phyloP scores from a whole-genome alignment of 1,139 yeast species.

The Hemisphaericaspora subhashii region DNA sequence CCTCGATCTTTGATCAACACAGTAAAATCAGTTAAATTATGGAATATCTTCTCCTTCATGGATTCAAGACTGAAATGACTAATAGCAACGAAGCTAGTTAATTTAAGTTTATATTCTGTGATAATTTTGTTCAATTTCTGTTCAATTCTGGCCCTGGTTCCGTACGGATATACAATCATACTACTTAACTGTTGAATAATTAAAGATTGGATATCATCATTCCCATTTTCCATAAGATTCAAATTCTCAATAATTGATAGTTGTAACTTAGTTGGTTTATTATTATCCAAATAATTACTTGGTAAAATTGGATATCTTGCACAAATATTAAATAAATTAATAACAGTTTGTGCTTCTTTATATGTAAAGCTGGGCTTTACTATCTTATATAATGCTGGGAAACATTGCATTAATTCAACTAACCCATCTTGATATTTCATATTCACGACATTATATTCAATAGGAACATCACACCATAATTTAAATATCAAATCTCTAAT shows the following conservation, averaged over 20 bases:
- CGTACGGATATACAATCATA: slow-evolving; percentile 58
- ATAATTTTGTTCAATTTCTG: slow-evolving; percentile 28
- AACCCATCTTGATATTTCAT: slow-evolving; percentile 55
- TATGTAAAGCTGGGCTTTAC: slow-evolving; percentile 27
- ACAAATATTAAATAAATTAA: slow-evolving; percentile 55
- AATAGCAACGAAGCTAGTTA: slow-evolving; percentile 69
- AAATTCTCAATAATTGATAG: slow-evolving; percentile 48
- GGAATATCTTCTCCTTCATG: slow-evolving; percentile 38
- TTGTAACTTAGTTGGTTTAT: slow-evolving; percentile 57
- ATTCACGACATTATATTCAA: slow-evolving; percentile 57
- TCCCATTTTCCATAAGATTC: slow-evolving; percentile 25
- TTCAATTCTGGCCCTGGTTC: slow-evolving; percentile 54
- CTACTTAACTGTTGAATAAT: slow-evolving; percentile 54
- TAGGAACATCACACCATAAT: slow-evolving; percentile 63
- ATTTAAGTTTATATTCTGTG: slow-evolving; percentile 33
- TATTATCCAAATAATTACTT: slow-evolving; percentile 30
- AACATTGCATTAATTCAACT: slow-evolving; percentile 50
- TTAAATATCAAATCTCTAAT: slow-evolving; percentile 48
- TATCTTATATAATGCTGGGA: slow-evolving; percentile 45
- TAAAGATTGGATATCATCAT: slow-evolving; percentile 40
- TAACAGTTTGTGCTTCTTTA: slow-evolving; percentile 40
- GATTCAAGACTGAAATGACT: slow-evolving; percentile 51
- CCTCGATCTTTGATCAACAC: slow-evolving; percentile 48
- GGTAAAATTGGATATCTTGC: slow-evolving; percentile 69
- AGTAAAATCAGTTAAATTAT: slow-evolving; percentile 26